Conservation (phyloP, 208 protist species). For the Acanthamoeba castellanii region DNA sequence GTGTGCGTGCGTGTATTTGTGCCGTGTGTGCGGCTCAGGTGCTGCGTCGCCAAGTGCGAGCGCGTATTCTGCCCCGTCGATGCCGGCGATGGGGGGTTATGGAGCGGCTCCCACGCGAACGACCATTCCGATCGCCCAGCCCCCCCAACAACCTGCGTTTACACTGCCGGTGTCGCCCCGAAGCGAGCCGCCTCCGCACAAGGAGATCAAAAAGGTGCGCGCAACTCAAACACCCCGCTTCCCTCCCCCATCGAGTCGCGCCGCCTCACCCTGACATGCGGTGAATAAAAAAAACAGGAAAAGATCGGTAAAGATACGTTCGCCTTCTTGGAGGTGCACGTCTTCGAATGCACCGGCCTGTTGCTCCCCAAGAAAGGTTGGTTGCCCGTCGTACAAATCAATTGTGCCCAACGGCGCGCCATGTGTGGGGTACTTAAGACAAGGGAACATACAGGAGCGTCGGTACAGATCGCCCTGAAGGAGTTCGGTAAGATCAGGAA, state of each 20-base stretch:
- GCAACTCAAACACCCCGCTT: background rate
- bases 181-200: background rate
- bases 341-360: conserved; percentile 1
- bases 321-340: conserved; percentile 57
- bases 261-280: no score
- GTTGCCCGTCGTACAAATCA: no score
- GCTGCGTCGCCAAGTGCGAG: background rate
- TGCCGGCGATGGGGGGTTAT: background rate
- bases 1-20: no score
- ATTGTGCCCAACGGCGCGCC: no score
- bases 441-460: background rate
- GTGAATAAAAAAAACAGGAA: background rate
- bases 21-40: background rate
- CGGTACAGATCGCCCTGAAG: conserved; percentile 47
- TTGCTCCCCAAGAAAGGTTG: conserved; percentile 14
- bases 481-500: conserved; percentile 37
- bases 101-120: background rate
- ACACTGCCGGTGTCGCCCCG: background rate
- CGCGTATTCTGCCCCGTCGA: background rate
- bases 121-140: background rate
- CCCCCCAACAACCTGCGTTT: background rate
- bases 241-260: background rate
- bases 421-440: background rate
- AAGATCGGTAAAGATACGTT: conserved; percentile 62
- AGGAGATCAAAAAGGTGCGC: conserved; percentile 67